Conservation (phyloP, 2,329 filamentous ascomycete species). For the Blastomyces parvus region DNA sequence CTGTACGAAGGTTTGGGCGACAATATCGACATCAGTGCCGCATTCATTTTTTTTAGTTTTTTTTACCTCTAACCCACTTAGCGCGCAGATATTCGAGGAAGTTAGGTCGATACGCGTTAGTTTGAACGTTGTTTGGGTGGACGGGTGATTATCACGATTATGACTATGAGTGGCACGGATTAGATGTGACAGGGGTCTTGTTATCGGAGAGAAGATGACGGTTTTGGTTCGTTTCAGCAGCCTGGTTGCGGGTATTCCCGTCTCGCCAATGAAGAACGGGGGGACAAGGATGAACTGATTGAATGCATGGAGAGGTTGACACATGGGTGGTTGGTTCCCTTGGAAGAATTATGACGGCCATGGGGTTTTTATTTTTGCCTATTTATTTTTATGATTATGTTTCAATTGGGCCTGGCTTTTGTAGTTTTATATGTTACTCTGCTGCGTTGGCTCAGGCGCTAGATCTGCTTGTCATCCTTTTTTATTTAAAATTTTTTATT, state of each 20-base stretch:
- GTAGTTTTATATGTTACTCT: neutral
- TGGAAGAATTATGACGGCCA: neutral
- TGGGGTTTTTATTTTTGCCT: neutral
- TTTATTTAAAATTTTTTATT: neutral
- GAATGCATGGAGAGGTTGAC: neutral
- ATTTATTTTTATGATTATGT: neutral
- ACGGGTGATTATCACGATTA: neutral
- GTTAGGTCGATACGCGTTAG: conserved; percentile 5
- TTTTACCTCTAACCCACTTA: neutral
- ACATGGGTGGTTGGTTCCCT: neutral
- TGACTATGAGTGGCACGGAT: neutral
- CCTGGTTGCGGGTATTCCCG: neutral
- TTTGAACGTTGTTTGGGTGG: neutral
- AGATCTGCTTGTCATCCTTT: neutral
- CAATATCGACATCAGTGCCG: neutral
- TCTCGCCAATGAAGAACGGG: neutral
- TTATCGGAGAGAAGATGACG: neutral
- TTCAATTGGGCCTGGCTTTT: neutral
- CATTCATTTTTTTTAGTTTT: neutral
- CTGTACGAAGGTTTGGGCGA: neutral
- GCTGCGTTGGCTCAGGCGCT: neutral
- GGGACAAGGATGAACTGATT: neutral
- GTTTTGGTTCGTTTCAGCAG: neutral
- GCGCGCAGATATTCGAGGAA: neutral
- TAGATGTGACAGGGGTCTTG: neutral